These are phyloP conservation scores for Delitschia confertaspora DNA, from an alignment of 495 filamentous ascomycete species.

Conservation along the genomic window DNA sequence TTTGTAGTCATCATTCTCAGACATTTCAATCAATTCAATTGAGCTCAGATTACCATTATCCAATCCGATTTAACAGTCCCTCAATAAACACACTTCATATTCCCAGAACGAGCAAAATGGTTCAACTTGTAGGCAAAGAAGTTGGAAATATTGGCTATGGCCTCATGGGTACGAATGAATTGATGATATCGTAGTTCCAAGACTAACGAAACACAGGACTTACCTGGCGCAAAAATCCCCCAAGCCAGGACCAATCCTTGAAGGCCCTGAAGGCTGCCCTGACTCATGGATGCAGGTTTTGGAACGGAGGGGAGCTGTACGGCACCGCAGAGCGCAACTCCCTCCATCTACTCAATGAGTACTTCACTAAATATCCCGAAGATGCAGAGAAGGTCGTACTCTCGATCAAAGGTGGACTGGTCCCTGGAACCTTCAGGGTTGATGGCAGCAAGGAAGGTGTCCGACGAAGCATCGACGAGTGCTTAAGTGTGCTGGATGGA, in stretches of 20 bases:
- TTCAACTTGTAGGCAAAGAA: slow-evolving; percentile 27
- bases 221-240: slow-evolving; percentile 59
- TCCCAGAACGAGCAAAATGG: slow-evolving; percentile 10
- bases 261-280: slow-evolving; percentile 59
- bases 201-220: slow-evolving; percentile 43
- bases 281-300: slow-evolving; percentile 58
- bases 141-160: slow-evolving; percentile 34
- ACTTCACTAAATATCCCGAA: slow-evolving; percentile 60
- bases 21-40: too few relatives aligned
- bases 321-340: slow-evolving; percentile 61
- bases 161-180: slow-evolving; percentile 37
- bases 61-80: too few relatives aligned
- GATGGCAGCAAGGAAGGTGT: slow-evolving; percentile 57
- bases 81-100: neutral
- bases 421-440: slow-evolving; percentile 32
- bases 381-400: slow-evolving; percentile 58
- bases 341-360: slow-evolving; percentile 53
- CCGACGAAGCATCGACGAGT: slow-evolving; percentile 58
- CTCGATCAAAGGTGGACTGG: slow-evolving; percentile 53
- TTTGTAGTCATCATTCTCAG: too few relatives aligned
- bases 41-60: too few relatives aligned
- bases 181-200: neutral
- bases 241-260: slow-evolving; percentile 54
- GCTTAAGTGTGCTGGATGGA: slow-evolving; percentile 52
- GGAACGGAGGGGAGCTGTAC: slow-evolving; percentile 79